Evolutionary conservation across 108 stramenopile genomes (phyloP).

Genomic region (Heterococcus sp.): DNA sequence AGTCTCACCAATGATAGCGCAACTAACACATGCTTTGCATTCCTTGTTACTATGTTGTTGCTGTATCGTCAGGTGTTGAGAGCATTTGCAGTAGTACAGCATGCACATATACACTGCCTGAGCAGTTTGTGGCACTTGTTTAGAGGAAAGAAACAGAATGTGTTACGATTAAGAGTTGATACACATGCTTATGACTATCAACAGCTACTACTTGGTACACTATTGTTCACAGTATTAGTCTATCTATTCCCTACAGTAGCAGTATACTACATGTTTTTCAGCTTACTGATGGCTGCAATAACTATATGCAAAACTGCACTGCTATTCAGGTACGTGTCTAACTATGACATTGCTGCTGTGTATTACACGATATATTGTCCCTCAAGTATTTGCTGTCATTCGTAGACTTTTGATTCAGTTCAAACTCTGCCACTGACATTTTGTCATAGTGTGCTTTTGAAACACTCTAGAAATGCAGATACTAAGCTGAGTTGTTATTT

Average conservation of each 20-base stretch:
- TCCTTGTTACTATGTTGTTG: no score
- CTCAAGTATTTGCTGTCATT: no score
- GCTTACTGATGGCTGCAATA: no score
- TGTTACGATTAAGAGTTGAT: constrained; percentile 75
- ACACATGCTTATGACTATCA: constrained; percentile 76
- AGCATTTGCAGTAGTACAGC: neutral
- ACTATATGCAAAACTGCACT: no score
- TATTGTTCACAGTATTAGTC: constrained; percentile 73
- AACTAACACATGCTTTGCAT: neutral
- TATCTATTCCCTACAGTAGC: constrained; percentile 77
- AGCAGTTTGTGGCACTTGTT: constrained; percentile 70
- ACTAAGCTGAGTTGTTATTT: no score
- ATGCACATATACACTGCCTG: neutral
- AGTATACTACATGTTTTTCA: constrained; percentile 75
- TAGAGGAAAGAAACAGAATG: constrained; percentile 82
- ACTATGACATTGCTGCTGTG: no score
- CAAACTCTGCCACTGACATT: no score
- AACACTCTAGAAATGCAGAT: no score
- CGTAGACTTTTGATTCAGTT: no score
- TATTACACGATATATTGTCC: no score
- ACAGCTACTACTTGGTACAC: constrained; percentile 75
- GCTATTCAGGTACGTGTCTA: no score
- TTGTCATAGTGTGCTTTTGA: no score
- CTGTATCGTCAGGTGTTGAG: neutral
- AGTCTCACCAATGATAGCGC: neutral